Evolutionary conservation across 2,329 filamentous ascomycete genomes (phyloP).

Genomic region (Plectosphaerella cucumerina): DNA sequence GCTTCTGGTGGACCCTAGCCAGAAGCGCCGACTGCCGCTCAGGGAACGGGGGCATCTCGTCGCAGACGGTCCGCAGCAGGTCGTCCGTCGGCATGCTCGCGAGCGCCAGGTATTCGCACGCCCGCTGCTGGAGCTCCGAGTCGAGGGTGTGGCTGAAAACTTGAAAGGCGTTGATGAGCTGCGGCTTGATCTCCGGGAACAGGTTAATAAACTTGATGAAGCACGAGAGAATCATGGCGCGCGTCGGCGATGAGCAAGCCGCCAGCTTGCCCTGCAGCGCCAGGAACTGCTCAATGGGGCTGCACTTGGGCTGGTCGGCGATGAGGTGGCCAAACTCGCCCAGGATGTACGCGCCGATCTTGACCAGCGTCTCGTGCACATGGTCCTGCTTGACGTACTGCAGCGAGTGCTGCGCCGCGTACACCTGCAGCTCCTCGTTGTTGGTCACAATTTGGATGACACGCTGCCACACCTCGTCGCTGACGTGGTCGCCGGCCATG

Average conservation of each 20-base stretch:
- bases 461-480: slow-evolving; percentile 97
- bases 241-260: slow-evolving; percentile 81
- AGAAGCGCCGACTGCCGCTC: slow-evolving; percentile 89
- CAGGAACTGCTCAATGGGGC: slow-evolving; percentile 95
- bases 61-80: slow-evolving; percentile 85
- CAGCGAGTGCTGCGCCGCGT: slow-evolving; percentile 88
- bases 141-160: slow-evolving; percentile 93
- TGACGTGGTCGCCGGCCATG: slow-evolving; percentile 96
- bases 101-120: slow-evolving; percentile 88
- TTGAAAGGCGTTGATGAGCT: slow-evolving; percentile 84
- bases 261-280: slow-evolving; percentile 87
- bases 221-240: slow-evolving; percentile 89
- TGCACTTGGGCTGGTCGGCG: slow-evolving; percentile 86
- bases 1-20: slow-evolving; percentile 90
- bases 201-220: slow-evolving; percentile 98
- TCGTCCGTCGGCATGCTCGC: slow-evolving; percentile 86
- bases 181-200: slow-evolving; percentile 97
- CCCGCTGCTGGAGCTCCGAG: slow-evolving; percentile 91
- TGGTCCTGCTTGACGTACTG: slow-evolving; percentile 90
- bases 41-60: slow-evolving; percentile 98
- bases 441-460: slow-evolving; percentile 99
- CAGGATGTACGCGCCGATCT: slow-evolving; percentile 93
- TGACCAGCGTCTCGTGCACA: slow-evolving; percentile 95
- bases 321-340: slow-evolving; percentile 97
- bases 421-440: slow-evolving; percentile 96